Conservation (phyloP, 148 eudicot genomes). For the Selenicereus undatus region DNA sequence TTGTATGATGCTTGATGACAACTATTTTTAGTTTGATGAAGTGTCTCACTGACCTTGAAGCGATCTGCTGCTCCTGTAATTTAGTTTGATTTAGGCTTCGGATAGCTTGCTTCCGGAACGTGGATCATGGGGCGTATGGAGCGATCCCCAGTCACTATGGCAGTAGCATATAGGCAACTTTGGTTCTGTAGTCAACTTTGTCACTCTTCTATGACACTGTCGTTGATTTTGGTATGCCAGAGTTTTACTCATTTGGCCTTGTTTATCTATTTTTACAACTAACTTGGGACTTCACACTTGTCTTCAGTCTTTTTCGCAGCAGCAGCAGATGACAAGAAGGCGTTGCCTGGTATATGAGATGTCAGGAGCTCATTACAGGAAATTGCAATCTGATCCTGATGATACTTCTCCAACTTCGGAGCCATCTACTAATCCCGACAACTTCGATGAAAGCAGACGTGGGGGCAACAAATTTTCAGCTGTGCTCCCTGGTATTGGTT, state of each 20-base stretch:
- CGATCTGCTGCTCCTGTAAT: no score
- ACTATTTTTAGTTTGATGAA: no score
- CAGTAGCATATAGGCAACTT: neutral
- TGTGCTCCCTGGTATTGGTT: slow-evolving; percentile 44
- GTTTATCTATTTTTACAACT: slow-evolving; percentile 2
- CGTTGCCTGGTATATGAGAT: slow-evolving; percentile 44
- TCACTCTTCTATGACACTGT: neutral
- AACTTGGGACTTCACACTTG: slow-evolving; percentile 1
- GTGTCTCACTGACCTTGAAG: no score
- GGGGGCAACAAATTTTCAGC: slow-evolving; percentile 25
- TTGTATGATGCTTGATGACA: neutral
- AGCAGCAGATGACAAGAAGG: slow-evolving; percentile 33
- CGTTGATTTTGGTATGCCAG: neutral
- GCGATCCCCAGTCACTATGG: no score
- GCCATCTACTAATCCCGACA: slow-evolving; percentile 4
- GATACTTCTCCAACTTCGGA: slow-evolving; percentile 19
- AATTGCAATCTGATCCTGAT: slow-evolving; percentile 29
- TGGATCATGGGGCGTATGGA: no score
- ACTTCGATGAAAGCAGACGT: slow-evolving; percentile 13
- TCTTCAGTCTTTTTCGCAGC: slow-evolving; percentile 17
- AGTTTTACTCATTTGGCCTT: neutral
- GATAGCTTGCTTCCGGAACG: no score
- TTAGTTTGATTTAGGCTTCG: no score
- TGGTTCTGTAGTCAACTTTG: neutral
- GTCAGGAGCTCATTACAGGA: slow-evolving; percentile 37